Base-by-base conservation (phyloP, 805 yeast species). In the Wickerhamomyces subpelliculosus region DNA sequence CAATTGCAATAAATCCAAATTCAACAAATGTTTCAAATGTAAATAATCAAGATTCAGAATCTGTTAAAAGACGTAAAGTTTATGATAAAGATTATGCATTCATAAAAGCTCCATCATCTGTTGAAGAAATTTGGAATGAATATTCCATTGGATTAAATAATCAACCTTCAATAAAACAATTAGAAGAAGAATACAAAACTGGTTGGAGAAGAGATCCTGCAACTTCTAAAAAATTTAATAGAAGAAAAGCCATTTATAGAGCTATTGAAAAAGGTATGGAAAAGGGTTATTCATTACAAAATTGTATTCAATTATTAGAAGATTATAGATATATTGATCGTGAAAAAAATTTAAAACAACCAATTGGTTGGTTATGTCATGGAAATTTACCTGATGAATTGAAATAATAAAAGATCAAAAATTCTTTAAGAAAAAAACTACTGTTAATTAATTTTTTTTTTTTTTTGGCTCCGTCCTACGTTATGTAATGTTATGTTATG, bases 201-300 rank as follows among this genome's bases (percentile, higher is more conserved):
- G 68, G 70, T 26, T 75, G 82, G 82, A 64, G 81, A 51, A 60
- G 72, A 35, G 78, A 65, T 35, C 64, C 72, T 9, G 77, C 79
- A 0, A 72, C 72, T 23, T 68, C 70, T 38, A 68, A 76, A 43
- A 68, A 77, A 32, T 75, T 70, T 48, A 63, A 72, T 34, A 53
- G 82, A 43, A 58, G 81, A 28, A 73, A 71, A 48, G 70, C 70
- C 25, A 64, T 75, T 19, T 75, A 74, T 54, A 69, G 65, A 43
- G 80, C 80, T 5, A 72, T 75, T 36, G 79, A 75, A 47, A 58
- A 46, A 8, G 81, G 79, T 1, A 47, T 65, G 36, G 45, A 49
- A 4, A 64, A 65, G 45, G 78, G 79, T 1, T 67, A 60, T 43
- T 45, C 64, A 13, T 58, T 71, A 30, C 65, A 65, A 2, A 54